phyloP scores from a whole-genome alignment of 2,329 filamentous ascomycete species.

The Lachnellula arida region DNA sequence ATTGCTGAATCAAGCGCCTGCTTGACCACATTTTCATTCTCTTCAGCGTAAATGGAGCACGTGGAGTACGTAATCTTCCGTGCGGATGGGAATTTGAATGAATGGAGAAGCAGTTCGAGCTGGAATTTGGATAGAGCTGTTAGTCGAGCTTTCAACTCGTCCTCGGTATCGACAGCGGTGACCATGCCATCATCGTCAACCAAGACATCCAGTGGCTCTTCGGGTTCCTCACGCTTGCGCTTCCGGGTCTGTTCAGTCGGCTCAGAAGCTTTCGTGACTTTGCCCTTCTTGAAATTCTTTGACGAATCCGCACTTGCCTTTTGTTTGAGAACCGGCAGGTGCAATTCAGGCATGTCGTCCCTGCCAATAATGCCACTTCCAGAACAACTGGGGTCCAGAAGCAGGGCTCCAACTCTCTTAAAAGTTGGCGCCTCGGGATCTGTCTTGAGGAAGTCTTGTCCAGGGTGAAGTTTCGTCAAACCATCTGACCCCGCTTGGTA shows the following conservation, averaged over 20 bases:
- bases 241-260: constrained; percentile 23
- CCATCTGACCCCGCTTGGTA: constrained; percentile 64
- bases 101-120: constrained; percentile 74
- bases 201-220: constrained; percentile 30
- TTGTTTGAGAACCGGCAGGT: constrained; percentile 46
- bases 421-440: constrained; percentile 61
- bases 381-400: constrained; percentile 92
- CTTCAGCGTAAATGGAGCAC: constrained; percentile 79
- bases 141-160: constrained; percentile 60
- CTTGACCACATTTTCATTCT: constrained; percentile 84
- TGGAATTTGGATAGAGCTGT: constrained; percentile 76
- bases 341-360: constrained; percentile 68
- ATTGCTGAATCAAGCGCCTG: constrained; percentile 63
- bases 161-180: constrained; percentile 46
- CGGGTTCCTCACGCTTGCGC: constrained; percentile 28
- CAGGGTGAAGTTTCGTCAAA: constrained; percentile 63
- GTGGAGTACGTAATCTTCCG: constrained; percentile 84
- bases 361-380: constrained; percentile 91
- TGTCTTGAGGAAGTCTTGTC: constrained; percentile 77
- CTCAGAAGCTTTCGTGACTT: constrained; percentile 13
- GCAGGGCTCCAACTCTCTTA: constrained; percentile 67
- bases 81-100: constrained; percentile 74
- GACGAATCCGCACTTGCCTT: constrained; percentile 32
- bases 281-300: constrained; percentile 26
- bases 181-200: constrained; percentile 55